Evolutionary conservation across 2,329 filamentous ascomycete genomes (phyloP), one percentile per base, ranked within the genome.

Genomic region (Lachnellula subtilissima): DNA sequence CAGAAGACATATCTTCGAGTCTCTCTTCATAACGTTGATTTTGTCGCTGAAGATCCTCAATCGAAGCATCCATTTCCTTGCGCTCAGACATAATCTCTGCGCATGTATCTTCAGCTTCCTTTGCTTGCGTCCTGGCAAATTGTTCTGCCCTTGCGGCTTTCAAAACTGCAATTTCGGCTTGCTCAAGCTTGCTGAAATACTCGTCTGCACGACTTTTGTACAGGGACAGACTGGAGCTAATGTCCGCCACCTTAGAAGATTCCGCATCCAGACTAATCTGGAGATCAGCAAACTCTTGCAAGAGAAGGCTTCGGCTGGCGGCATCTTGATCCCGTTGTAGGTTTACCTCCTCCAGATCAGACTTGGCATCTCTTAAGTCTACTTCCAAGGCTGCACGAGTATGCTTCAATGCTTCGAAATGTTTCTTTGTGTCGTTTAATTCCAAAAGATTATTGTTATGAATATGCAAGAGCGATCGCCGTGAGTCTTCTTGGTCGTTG

Each of bases 181-280:
- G 93, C 72, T 99, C 93, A 19, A 99, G 83, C 74, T 96, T 97
- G 76, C 85, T 89, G 74, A 97, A 99, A 73, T 99, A 97, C 70
- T 97, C 93, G 68, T 97, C 91, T 4, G 93, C 89, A 45, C 93
- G 86, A 61, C 84, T 85, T 80, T 96, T 97, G 79, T 97, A 99
- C 59, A 97, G 76, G 58, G 85, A 86, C 43, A 97, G 80, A 70
- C 88, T 96, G 3, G 91, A 88, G 7, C 84, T 85, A 46, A 96
- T 85, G 71, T 99, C 93, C 28, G 86, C 83, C 28, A 93, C 79
- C 70, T 89, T 93, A 1, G 91, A 96, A 1, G 85, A 84, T 73
- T 97, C 94, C 5, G 88, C 87, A 69, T 97, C 94, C 15, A 97
- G 81, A 47, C 91, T 85, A 65, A 97, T 96, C 68, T 97, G 94